phyloP scores from a whole-genome alignment of 306 rosid species.

The Malus sylvestris region DNA sequence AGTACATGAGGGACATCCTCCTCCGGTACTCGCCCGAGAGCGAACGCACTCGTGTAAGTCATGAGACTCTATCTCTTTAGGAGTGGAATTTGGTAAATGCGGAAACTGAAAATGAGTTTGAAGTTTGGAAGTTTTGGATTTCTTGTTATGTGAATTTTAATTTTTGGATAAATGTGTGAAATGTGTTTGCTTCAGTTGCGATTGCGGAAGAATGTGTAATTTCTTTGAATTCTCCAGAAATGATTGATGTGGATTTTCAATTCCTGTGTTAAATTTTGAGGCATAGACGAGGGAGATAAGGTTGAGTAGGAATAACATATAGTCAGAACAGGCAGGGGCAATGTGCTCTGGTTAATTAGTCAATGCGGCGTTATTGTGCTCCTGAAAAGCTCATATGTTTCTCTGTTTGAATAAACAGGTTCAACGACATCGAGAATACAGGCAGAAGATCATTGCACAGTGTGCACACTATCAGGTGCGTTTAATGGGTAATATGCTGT shows the following conservation, averaged over 20 bases:
- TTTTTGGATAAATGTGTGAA: neutral
- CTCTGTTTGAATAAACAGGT: constrained; percentile 42
- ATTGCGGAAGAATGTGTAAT: neutral
- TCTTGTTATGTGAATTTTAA: neutral
- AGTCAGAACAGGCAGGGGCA: neutral
- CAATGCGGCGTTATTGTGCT: neutral
- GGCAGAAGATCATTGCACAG: constrained; percentile 51
- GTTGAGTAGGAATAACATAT: neutral
- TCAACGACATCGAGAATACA: constrained; percentile 76
- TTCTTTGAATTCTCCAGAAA: neutral
- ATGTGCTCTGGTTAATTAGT: neutral
- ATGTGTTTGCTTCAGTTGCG: neutral
- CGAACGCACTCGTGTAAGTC: constrained; percentile 68
- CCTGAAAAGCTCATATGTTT: neutral
- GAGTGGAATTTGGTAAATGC: neutral
- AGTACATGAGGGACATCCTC: constrained; percentile 63
- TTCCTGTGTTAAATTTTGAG: neutral
- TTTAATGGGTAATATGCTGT: neutral
- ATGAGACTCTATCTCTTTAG: neutral
- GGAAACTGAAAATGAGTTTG: neutral
- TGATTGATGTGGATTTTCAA: neutral
- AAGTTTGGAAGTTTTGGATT: neutral
- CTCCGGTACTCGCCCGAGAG: constrained; percentile 57
- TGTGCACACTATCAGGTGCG: constrained; percentile 68
- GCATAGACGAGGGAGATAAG: neutral